Base-by-base conservation (phyloP, 345 rosid species). In the Orychophragmus violaceus region DNA sequence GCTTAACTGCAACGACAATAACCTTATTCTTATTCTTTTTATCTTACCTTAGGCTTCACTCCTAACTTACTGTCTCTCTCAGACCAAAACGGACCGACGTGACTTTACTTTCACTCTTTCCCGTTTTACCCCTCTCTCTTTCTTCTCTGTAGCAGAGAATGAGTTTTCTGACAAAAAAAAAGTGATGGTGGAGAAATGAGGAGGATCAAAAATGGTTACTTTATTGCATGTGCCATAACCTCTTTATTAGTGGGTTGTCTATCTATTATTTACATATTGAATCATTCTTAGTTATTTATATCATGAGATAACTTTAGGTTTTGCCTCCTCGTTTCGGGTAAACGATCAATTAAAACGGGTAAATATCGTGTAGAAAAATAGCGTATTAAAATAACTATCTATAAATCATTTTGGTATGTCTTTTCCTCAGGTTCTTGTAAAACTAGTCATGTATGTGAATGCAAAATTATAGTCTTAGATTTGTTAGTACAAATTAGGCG, bases 11-110 rank as follows among this genome's bases (percentile, higher is more conserved):
- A 67, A 56, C 62, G 82, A 82, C 85, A 83, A 79, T 83, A 64
- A 71, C 86, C 81, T 21, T 82, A 80, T 79, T n/a, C n/a, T n/a
- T n/a, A n/a, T n/a, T n/a, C n/a, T 82, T 74, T 73, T 83, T 81
- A 78, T 73, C 85, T 86, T 85, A 84, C 54, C 91, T 82, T 87
- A 18, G 77, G 69, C 82, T 83, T 82, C 94, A 86, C 86, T 81
- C 29, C 79, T 60, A 52, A 25, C 53, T 39, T 44, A 55, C 53
- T 18, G 32, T 48, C 67, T 42, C 27, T 9, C 27, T 28, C 55
- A 33, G 21, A 36, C 44, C 37, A 14, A 50, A 59, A 46, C 74
- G 53, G 46, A 46, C 68, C 74, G 54, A 68, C 69, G 57, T 68
- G 55, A 56, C 90, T 83, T 82, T 71, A 48, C 37, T 36, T 25